These are phyloP conservation scores for Lodderomyces pseudojiufengensis DNA, from an alignment of 1,139 yeast species.

Conservation along the genomic window DNA sequence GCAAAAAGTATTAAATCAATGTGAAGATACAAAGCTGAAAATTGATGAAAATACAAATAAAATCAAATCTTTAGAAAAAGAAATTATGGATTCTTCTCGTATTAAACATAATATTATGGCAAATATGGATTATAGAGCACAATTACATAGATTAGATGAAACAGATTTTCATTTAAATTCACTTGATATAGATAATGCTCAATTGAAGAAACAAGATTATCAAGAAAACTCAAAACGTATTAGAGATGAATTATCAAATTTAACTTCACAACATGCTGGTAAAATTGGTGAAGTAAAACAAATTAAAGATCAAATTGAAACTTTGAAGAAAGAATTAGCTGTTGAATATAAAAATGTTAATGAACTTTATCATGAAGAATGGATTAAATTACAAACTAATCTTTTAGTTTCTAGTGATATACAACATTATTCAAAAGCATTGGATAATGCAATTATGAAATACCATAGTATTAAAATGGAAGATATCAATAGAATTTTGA, in stretches of 20 bases:
- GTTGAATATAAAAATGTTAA: constrained; percentile 73
- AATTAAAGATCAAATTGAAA: constrained; percentile 65
- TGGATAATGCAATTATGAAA: constrained; percentile 92
- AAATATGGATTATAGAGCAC: constrained; percentile 36
- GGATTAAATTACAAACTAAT: constrained; percentile 75
- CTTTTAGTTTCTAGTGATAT: constrained; percentile 81
- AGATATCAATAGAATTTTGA: constrained; percentile 82
- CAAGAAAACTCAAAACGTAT: constrained; percentile 55
- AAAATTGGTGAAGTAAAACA: constrained; percentile 84
- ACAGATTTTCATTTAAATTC: constrained; percentile 26
- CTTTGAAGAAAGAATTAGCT: constrained; percentile 54
- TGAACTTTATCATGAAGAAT: constrained; percentile 59
- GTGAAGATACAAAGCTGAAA: constrained; percentile 8
- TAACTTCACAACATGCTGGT: constrained; percentile 71
- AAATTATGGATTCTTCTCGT: constrained; percentile 33
- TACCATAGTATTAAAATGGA: constrained; percentile 90
- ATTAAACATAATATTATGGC: constrained; percentile 37
- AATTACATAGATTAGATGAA: constrained; percentile 25
- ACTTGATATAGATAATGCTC: constrained; percentile 58
- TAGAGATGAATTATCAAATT: constrained; percentile 50
- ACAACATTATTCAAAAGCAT: constrained; percentile 74
- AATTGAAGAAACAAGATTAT: constrained; percentile 57
- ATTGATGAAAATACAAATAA: constrained; percentile 24
- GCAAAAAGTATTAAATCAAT: constrained; percentile 9
- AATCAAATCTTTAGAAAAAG: constrained; percentile 25